phyloP scores from a whole-genome alignment of 2,329 filamentous ascomycete genomes.

The Beauveria pseudobassiana region DNA sequence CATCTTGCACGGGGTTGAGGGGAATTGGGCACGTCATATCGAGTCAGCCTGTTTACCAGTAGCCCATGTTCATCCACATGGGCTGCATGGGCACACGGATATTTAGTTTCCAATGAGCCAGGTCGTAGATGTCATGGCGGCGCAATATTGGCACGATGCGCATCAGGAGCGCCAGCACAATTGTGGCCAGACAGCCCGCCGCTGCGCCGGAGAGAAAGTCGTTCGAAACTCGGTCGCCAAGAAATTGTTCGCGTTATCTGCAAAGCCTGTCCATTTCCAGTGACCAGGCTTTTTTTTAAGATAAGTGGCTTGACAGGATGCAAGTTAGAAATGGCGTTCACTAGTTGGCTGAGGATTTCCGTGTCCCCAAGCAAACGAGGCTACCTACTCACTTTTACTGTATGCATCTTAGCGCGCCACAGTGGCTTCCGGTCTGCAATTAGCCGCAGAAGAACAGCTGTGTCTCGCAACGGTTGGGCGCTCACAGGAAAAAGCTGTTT shows the following conservation, averaged over 20 bases:
- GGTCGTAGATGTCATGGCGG: conserved; percentile 32
- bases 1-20: too few relatives aligned
- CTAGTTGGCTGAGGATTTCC: not conserved
- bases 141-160: conserved; percentile 18
- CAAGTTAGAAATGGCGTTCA: not conserved
- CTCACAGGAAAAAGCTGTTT: too few relatives aligned
- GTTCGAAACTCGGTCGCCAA: conserved; percentile 2
- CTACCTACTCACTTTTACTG: not conserved
- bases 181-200: conserved; percentile 1
- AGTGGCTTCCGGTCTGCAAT: not conserved
- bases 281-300: too few relatives aligned
- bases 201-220: conserved; percentile 1
- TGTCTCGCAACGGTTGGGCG: too few relatives aligned
- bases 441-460: too few relatives aligned
- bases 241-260: not conserved
- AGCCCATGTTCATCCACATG: conserved; percentile 61
- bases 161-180: conserved; percentile 29
- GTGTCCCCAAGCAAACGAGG: not conserved
- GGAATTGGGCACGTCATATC: too few relatives aligned
- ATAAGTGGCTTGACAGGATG: not conserved
- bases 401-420: not conserved
- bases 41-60: conserved; percentile 35
- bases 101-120: conserved; percentile 51
- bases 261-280: not conserved
- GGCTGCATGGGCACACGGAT: conserved; percentile 34